Evolutionary conservation across 805 yeast genomes (phyloP).

Genomic region (Candida maltosa): DNA sequence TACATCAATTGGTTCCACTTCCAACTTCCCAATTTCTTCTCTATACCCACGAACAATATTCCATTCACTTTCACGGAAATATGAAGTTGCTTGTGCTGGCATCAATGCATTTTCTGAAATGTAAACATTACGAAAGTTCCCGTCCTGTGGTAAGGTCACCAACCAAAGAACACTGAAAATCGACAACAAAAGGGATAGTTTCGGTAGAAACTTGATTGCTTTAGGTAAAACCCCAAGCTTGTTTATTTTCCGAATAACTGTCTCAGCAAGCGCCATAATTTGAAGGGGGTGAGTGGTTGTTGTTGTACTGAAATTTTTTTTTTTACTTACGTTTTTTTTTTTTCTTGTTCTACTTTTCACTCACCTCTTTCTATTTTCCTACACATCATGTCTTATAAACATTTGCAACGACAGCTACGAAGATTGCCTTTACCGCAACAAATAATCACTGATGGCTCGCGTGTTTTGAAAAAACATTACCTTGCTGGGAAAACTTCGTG

Average conservation of each 20-base stretch:
- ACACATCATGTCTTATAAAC: constrained; percentile 4
- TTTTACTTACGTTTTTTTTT: neutral
- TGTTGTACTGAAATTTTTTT: neutral
- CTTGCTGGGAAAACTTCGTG: constrained; percentile 3
- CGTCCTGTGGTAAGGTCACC: constrained; percentile 69
- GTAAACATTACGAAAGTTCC: constrained; percentile 79
- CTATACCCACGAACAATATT: constrained; percentile 83
- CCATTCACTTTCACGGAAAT: constrained; percentile 94
- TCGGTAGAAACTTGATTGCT: constrained; percentile 29
- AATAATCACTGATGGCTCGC: constrained; percentile 4
- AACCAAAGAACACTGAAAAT: constrained; percentile 43
- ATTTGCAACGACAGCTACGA: constrained; percentile 2
- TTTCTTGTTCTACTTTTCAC: neutral
- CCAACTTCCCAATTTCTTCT: constrained; percentile 47
- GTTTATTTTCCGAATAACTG: constrained; percentile 34
- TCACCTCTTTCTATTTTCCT: neutral
- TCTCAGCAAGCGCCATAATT: constrained; percentile 43
- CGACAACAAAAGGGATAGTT: constrained; percentile 30
- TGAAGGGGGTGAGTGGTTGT: neutral
- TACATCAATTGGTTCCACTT: constrained; percentile 17
- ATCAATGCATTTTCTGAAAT: constrained; percentile 93
- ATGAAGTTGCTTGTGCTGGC: constrained; percentile 93
- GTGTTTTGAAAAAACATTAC: neutral
- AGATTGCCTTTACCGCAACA: constrained; percentile 5
- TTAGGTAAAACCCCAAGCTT: constrained; percentile 39